Conservation (phyloP, 208 protist genomes). For the Leishmania major region DNA sequence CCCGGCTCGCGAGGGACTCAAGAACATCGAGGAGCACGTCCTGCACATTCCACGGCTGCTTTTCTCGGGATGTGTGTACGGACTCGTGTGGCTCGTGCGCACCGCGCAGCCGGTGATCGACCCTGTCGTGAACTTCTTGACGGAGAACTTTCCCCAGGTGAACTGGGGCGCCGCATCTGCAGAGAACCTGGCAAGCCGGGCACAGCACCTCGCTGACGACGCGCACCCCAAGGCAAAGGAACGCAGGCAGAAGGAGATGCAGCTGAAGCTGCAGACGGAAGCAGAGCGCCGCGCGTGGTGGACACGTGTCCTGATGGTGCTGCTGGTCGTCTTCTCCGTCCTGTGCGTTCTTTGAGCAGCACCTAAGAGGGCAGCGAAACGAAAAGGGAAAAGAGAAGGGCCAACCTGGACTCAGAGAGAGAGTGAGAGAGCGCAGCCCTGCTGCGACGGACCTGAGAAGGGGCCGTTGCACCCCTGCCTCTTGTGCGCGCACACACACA, state of each 20-base stretch:
- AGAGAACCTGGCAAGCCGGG: constrained; percentile 54
- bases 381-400: background rate
- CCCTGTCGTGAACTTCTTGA: constrained; percentile 54
- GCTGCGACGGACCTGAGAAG: background rate
- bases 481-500: background rate
- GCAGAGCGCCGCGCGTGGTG: constrained; percentile 63
- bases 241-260: constrained; percentile 31
- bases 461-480: background rate
- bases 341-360: constrained; percentile 49
- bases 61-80: constrained; percentile 63
- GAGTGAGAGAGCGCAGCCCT: background rate
- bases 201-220: constrained; percentile 67
- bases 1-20: constrained; percentile 73
- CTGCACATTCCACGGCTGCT: constrained; percentile 84
- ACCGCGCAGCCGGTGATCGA: constrained; percentile 66
- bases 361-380: constrained; percentile 3
- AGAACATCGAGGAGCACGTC: constrained; percentile 82
- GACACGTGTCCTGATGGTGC: constrained; percentile 57
- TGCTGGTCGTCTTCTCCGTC: constrained; percentile 68
- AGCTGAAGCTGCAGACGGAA: constrained; percentile 39
- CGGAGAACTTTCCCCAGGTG: constrained; percentile 63
- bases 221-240: constrained; percentile 44
- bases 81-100: constrained; percentile 55
- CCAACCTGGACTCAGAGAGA: background rate
- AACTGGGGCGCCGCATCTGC: constrained; percentile 72